These are phyloP conservation scores for Colletotrichum zoysiae DNA, from an alignment of 2,329 filamentous ascomycete genomes.

Conservation along the genomic window DNA sequence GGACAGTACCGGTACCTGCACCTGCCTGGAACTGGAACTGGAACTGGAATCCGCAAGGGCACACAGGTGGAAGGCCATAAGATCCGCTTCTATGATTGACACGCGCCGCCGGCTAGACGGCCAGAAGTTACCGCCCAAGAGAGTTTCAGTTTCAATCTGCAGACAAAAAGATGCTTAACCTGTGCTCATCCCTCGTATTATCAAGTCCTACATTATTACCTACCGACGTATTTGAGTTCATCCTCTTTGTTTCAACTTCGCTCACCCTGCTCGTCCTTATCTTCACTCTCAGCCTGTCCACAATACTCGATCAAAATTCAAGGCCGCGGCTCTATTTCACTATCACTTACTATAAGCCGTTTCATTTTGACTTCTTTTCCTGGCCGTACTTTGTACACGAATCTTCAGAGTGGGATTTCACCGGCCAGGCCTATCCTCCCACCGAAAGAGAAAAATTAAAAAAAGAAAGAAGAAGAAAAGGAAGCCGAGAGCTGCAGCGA, in stretches of 20 bases:
- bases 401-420: background rate
- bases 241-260: conserved; percentile 27
- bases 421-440: background rate
- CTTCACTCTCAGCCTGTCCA: background rate
- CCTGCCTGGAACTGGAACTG: too few relatives aligned
- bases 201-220: too few relatives aligned
- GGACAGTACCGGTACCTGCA: background rate
- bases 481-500: background rate
- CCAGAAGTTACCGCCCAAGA: background rate
- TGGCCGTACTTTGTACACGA: too few relatives aligned
- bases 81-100: conserved; percentile 36
- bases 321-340: background rate
- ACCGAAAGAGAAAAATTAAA: background rate
- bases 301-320: background rate
- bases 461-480: background rate
- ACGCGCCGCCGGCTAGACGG: background rate
- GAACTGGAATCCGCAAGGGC: too few relatives aligned
- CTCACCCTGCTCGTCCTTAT: background rate
- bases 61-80: background rate
- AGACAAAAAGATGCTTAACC: too few relatives aligned
- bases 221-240: too few relatives aligned
- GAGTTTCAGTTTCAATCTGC: too few relatives aligned
- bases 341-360: too few relatives aligned
- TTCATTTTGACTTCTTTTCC: background rate
- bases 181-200: too few relatives aligned